These are phyloP conservation scores for Teunomyces tritomae DNA, from an alignment of 805 yeast species.

Conservation along the genomic window DNA sequence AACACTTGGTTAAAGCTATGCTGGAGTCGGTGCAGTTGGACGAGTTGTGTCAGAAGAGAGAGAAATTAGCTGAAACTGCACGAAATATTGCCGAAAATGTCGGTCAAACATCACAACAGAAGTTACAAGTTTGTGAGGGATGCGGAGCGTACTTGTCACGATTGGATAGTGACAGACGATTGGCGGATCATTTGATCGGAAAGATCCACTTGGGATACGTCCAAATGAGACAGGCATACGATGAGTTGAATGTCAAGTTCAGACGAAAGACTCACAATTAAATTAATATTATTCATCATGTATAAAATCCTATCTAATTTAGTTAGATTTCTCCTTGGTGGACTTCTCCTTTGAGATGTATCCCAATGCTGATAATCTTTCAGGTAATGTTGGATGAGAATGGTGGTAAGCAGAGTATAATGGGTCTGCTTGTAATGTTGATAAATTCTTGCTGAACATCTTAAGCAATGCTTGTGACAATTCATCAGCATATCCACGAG, in stretches of 20 bases:
- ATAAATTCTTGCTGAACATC: too few species aligned
- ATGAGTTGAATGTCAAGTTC: slow-evolving; percentile 28
- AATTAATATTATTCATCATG: too few species aligned
- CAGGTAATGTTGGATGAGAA: too few species aligned
- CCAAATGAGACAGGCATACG: slow-evolving; percentile 60
- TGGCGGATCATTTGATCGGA: slow-evolving; percentile 88
- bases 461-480: too few species aligned
- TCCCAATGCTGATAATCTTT: too few species aligned
- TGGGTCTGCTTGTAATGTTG: too few species aligned
- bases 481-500: too few species aligned
- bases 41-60: slow-evolving; percentile 47
- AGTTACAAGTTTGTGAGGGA: slow-evolving; percentile 82
- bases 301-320: neutral
- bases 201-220: slow-evolving; percentile 83
- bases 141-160: slow-evolving; percentile 89
- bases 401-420: too few species aligned
- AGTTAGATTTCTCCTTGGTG: neutral
- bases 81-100: slow-evolving; percentile 63
- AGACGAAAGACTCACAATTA: slow-evolving; percentile 2
- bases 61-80: slow-evolving; percentile 52
- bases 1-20: slow-evolving; percentile 51
- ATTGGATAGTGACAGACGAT: slow-evolving; percentile 80
- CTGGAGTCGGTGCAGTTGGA: slow-evolving; percentile 48
- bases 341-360: neutral
- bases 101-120: slow-evolving; percentile 86